phyloP scores from a whole-genome alignment of 129 eudicot genomes.

The Chrysanthemum makinoi region DNA sequence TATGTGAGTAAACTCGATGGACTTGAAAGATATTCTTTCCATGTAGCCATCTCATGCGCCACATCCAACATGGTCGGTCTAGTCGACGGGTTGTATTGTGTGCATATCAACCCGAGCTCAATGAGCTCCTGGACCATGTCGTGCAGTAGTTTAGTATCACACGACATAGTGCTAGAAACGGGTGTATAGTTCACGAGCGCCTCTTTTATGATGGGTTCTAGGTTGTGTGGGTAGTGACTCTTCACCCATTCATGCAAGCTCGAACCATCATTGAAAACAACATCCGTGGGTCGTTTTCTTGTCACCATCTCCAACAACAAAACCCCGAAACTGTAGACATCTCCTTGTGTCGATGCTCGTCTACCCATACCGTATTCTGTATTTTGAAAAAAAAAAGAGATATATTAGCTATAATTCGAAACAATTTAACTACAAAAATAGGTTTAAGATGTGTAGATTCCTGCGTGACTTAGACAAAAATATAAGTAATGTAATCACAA shows the following conservation, averaged over 20 bases:
- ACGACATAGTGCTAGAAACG: background rate
- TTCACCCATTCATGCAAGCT: conserved; percentile 77
- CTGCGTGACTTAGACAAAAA: too few species aligned
- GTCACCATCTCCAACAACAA: conserved; percentile 61
- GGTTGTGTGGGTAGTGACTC: conserved; percentile 55
- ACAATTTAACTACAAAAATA: background rate
- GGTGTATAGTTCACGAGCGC: conserved; percentile 32
- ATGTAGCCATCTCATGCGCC: conserved; percentile 54
- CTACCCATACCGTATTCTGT: conserved; percentile 92
- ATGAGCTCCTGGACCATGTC: conserved; percentile 68
- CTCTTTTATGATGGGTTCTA: conserved; percentile 51
- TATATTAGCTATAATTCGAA: background rate
- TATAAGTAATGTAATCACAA: too few species aligned
- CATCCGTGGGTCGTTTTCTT: conserved; percentile 69
- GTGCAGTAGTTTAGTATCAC: conserved; percentile 29
- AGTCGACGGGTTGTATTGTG: conserved; percentile 56
- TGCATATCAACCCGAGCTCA: conserved; percentile 77
- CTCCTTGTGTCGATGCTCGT: conserved; percentile 71
- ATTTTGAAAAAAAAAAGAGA: background rate
- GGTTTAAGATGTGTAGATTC: background rate
- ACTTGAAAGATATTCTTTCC: conserved; percentile 55
- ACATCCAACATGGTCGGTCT: conserved; percentile 83
- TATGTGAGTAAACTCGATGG: conserved; percentile 8
- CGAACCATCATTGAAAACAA: conserved; percentile 41
- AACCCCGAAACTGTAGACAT: conserved; percentile 72